Percentiles rank a stretch among this genome's conserved stretches.
These are phyloP conservation scores for Apiotrichum laibachii DNA, from an alignment of 1,284 basidiomycete species.

Conservation along the genomic window DNA sequence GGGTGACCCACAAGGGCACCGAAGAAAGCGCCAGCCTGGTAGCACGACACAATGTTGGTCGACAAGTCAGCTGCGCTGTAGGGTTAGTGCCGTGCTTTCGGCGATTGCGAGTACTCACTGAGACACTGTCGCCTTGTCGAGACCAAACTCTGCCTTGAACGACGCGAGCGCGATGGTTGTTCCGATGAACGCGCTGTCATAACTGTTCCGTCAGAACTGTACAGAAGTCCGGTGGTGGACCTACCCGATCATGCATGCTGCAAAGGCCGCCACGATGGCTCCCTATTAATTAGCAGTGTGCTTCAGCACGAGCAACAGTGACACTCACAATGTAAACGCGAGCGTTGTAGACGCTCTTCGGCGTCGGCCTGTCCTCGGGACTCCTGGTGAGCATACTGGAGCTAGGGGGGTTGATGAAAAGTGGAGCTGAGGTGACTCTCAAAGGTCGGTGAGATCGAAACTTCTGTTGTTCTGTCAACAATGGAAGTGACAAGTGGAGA, in stretches of 20 bases:
- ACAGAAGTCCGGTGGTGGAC: too few relatives aligned
- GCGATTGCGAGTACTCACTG: background rate
- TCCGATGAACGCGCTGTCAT: conserved; percentile 47
- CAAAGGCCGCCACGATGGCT: conserved; percentile 8
- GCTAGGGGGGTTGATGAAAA: background rate
- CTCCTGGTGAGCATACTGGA: conserved; percentile 22
- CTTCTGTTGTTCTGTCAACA: background rate
- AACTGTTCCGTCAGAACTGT: too few relatives aligned
- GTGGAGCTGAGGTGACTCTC: background rate
- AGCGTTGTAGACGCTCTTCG: conserved; percentile 57
- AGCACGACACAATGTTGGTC: conserved; percentile 57
- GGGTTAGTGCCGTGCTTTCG: background rate
- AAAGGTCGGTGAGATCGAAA: too few relatives aligned
- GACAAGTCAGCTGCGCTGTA: conserved; percentile 19
- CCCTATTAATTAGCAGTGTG: background rate
- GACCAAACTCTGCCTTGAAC: conserved; percentile 37
- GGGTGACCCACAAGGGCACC: conserved; percentile 26
- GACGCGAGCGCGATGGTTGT: conserved; percentile 30
- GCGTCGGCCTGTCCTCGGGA: conserved; percentile 54
- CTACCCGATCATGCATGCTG: conserved; percentile 52
- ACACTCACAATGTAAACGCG: conserved; percentile 52
- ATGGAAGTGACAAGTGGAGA: background rate
- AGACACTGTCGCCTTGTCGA: conserved; percentile 1
- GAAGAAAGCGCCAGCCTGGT: conserved; percentile 39
- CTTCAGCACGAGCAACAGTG: conserved; percentile 11